Evolutionary conservation across 164 flowering plant species (phyloP), one percentile per base, ranked within the genome.

Genomic region (Vitis amurensis): DNA sequence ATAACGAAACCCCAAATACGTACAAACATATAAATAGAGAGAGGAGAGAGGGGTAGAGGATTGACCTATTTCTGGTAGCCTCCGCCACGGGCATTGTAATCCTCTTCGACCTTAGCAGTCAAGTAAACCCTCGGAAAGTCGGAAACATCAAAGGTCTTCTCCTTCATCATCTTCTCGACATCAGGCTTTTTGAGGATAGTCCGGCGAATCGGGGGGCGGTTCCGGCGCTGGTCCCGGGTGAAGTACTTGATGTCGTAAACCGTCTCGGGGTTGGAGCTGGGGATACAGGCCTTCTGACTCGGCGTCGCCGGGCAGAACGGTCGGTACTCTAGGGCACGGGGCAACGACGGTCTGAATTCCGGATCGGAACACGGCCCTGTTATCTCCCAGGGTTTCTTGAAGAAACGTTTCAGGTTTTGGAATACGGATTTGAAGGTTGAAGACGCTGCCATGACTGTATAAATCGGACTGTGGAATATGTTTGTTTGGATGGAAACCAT

Each of bases 331-430:
- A 74, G 59, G 1, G 94, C 89, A 11, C 23, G 49, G 0, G 93
- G 98, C n/a, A 91, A 47, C n/a, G 98, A 82, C n/a, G 37, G 12
- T 60, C 47, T 76, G 85, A 89, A 93, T 71, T 93, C 98, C 13
- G 96, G 98, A 51, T 70, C 57, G 17, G 97, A 78, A 77, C 89
- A 84, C 0, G 97, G 97, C 1, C 98, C 98, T 2, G 96, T 91
- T 74, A 87, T 77, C 81, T 91, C 93, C 96, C 98, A 93, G 13
- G 98, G 97, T 59, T 88, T 87, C 82, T 88, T 93, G 52, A 90
- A 37, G 88, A 65, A 93, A 0, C 88, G 80, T 59, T 66, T 83
- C 27, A 93, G 85, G 63, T 87, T 74, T 69, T 88, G 92, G 63
- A 89, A 9, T 53, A 83, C 11, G 17, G 93, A 85, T 71, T 86